Evolutionary conservation across 177 flowering plant species (phyloP), one percentile per base, ranked within the genome.

Genomic region (Telopea speciosissima): DNA sequence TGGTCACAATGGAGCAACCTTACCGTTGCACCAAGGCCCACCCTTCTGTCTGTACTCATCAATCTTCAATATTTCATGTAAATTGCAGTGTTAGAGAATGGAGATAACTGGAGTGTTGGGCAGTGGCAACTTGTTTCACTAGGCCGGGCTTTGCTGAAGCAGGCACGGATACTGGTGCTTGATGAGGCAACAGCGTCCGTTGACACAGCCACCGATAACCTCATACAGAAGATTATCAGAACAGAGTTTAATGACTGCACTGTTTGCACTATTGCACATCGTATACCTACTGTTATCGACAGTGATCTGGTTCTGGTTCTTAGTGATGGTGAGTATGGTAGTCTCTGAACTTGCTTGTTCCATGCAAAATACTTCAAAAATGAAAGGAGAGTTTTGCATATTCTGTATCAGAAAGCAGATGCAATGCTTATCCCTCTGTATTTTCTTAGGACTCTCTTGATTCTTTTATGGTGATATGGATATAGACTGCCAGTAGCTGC

Each of bases 171-270:
- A 69, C 77, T 90, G 44, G 92, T 90, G 31, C 91, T 90, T 45
- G 95, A 90, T 79, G 95, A 90, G 77, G 95, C 95, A 12, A 88
- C 95, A 6, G 92, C 90, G 33, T 90, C 95, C 16, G 92, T 89
- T 63, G 93, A 89, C 79, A 82, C 87, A 52, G 89, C 91, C 66
- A 89, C 93, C 1, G 93, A 89, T 76, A 86, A 88, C 78, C 86
- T 90, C 1, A 87, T 90, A 60, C 95, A 90, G 78, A 85, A 79
- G 81, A 85, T 88, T 23, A 87, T 90, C 24, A 78, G 95, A 74
- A 81, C 85, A 61, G 95, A 88, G 72, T 90, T 90, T 68, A 79
- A 77, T 73, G 75, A 88, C 64, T 88, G 95, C 78, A 88, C 95
- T 1, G 95, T 90, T 14, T 82, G 85, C 78, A 90, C 95, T 24